Evolutionary conservation across 345 rosid genomes (phyloP), one percentile per base, ranked within the genome.

Genomic region (Eucalyptus tenuipes): DNA sequence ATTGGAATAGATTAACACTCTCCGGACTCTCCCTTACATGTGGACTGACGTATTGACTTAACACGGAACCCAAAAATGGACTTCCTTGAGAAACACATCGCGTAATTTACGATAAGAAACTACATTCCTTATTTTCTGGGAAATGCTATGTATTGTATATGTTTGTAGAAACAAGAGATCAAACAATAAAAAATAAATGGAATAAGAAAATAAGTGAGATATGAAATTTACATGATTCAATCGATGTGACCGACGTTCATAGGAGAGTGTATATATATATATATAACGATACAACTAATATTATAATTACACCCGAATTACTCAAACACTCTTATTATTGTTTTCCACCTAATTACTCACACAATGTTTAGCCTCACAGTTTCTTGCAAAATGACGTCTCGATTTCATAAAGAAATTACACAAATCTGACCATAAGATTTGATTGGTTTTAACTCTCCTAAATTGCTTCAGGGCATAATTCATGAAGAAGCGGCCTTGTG

Each of bases 231-330:
- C 1, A 4, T 24, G 29, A 55, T 55, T 55, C 29, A 1, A 55
- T 24, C 1, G 1, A 55, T 55, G 29, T 24, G 29, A 55, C 29
- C 1, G 0, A 52, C 0, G 1, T 52, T 52, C 2, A 18, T 52
- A 52, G 2, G 4, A 18, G 0, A 55, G 0, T 22, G n/a, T 37
- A 4, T 37, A 37, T 37, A 37, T 53, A 17, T 17, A 17, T 50
- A 20, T 20, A 8, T 53, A 53, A 22, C 27, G 1, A 53, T 55
- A 55, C 11, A 1, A 55, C 18, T 55, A 55, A 55, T 22, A 55
- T 55, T 9, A 55, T 10, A 55, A 55, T 24, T 4, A 55, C 3
- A 9, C 61, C 1, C 0, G 0, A 55, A 5, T 55, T 2, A 55
- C 3, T 55, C 29, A 22, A 55, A 55, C 3, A 55, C 13, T 55